Base-by-base conservation (phyloP, 352 stramenopile genomes). In the Phytopythium aichiense region DNA sequence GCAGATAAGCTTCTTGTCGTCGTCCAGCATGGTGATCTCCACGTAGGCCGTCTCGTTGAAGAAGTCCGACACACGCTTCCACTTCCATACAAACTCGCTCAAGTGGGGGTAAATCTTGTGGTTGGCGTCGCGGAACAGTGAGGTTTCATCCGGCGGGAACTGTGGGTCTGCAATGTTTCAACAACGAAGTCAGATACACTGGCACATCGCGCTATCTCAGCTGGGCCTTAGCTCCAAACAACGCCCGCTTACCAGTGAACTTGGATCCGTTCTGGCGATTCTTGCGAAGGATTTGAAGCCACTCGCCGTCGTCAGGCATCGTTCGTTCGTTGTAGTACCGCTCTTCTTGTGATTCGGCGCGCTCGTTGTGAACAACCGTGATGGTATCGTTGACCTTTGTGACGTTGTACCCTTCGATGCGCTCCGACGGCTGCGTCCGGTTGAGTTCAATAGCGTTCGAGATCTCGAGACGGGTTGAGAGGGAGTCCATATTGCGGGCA, bases 21-120 rank as follows among this genome's bases (percentile, higher is more conserved):
- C 80, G 55, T 94, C 85, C 25, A 94, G 42, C 81, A 94, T 92
- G 9, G 83, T 91, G 55, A 94, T 84, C 60, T 94, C 85, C 33
- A 91, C 83, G 53, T 89, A 94, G 64, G 81, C 83, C 25, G 79
- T 91, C 61, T 92, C 81, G 54, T 89, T 85, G 67, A 94, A 94
- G 58, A 94, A 92, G 18, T 92, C 85, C 30, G 77, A 87, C 58
- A 94, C 73, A 45, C 85, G 85, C 68, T 92, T 92, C 85, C 85
- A 94, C 64, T 91, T 92, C 66, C 69, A 89, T 45, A 94, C 73
- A 43, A 87, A 77, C n/a, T 90, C 76, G 31, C 90, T 79, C 49
- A 94, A 48, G 51, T 92, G 83, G 28, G 84, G 76, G 31, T 87
- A 87, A 56, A 83, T 85, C 25, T 87, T 86, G 65, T 89, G 81